phyloP scores from a whole-genome alignment of 768 basidiomycete genomes.

The Agaricus sinodeliciosus region DNA sequence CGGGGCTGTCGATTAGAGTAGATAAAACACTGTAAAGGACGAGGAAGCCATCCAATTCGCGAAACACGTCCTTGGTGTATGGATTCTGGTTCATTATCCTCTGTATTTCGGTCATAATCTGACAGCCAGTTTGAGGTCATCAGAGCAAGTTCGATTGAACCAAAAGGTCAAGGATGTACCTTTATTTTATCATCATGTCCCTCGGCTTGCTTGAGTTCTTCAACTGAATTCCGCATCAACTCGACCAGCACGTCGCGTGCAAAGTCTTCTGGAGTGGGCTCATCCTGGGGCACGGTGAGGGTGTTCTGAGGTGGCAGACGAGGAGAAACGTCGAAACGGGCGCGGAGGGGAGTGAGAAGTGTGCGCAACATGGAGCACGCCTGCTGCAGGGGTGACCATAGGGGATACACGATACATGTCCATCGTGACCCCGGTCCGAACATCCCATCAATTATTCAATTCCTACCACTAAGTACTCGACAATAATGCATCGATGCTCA shows the following conservation, averaged over 20 bases:
- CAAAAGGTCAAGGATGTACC: conserved; percentile 30
- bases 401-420: no score
- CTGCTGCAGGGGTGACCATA: conserved; percentile 5
- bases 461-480: no score
- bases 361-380: conserved; percentile 44
- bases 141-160: not conserved
- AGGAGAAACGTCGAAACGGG: conserved; percentile 44
- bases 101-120: conserved; percentile 65
- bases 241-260: conserved; percentile 67
- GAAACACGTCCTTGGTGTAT: conserved; percentile 66
- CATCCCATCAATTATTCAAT: no score
- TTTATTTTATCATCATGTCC: conserved; percentile 31
- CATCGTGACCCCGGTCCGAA: no score
- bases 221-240: conserved; percentile 64
- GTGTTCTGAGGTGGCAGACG: conserved; percentile 18
- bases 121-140: not conserved
- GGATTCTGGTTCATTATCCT: conserved; percentile 60
- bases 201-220: conserved; percentile 57
- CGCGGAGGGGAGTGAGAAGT: conserved; percentile 52
- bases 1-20: conserved; percentile 30
- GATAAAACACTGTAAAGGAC: conserved; percentile 69
- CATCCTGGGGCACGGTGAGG: conserved; percentile 30
- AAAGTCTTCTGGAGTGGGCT: conserved; percentile 59
- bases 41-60: conserved; percentile 78
- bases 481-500: no score